Conservation (phyloP, 345 rosid genomes). For the Laguncularia racemosa region DNA sequence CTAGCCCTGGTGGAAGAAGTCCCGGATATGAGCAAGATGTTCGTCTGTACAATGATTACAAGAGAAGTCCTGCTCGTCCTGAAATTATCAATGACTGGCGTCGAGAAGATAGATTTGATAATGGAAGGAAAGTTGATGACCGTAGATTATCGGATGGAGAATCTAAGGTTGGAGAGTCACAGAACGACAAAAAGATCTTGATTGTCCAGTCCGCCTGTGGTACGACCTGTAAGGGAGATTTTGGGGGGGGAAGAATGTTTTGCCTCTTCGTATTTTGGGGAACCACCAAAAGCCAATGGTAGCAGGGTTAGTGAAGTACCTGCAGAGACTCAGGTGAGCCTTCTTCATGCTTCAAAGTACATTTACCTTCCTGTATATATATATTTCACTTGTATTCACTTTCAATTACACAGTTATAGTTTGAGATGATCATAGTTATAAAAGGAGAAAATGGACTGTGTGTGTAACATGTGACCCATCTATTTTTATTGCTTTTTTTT, state of each 20-base stretch:
- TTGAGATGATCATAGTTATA: too few relatives aligned
- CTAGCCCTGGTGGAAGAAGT: constrained; percentile 86
- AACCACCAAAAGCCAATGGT: constrained; percentile 80
- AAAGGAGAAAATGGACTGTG: too few relatives aligned
- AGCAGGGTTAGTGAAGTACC: constrained; percentile 38
- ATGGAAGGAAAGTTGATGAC: constrained; percentile 52
- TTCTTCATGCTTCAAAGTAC: constrained; percentile 10
- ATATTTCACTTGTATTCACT: too few relatives aligned
- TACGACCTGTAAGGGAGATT: constrained; percentile 87
- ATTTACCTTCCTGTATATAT: neutral
- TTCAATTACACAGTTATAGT: too few relatives aligned
- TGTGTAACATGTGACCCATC: too few relatives aligned
- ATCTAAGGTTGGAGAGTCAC: constrained; percentile 52
- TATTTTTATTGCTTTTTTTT: too few relatives aligned
- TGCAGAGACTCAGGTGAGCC: constrained; percentile 47
- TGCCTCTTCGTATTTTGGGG: constrained; percentile 74
- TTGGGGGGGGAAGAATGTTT: constrained; percentile 75
- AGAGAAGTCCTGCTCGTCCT: constrained; percentile 67
- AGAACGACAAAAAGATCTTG: constrained; percentile 54
- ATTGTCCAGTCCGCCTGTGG: constrained; percentile 69
- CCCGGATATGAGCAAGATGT: constrained; percentile 62
- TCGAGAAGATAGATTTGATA: constrained; percentile 84
- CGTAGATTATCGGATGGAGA: constrained; percentile 47
- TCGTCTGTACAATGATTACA: constrained; percentile 40
- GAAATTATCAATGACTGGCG: constrained; percentile 87